Evolutionary conservation across 1,284 basidiomycete species (phyloP).

Genomic region (Puccinia polysora): DNA sequence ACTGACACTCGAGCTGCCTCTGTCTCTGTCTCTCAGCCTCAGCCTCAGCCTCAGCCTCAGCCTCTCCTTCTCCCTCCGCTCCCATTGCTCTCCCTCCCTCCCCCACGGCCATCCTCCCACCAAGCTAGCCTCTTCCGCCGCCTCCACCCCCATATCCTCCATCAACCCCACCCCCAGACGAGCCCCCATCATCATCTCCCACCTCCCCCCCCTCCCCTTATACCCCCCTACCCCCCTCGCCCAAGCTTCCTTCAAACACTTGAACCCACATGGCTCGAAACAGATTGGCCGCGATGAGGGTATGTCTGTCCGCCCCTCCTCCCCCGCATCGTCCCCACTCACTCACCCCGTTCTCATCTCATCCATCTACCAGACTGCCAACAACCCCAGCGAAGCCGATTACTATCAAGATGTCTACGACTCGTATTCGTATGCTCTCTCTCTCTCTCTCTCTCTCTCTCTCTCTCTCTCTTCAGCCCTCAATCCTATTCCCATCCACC

Average conservation of each 20-base stretch:
- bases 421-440: constrained; percentile 23
- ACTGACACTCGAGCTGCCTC: too few relatives aligned
- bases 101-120: too few relatives aligned
- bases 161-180: too few relatives aligned
- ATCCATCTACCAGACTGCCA: background rate
- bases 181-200: background rate
- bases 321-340: background rate
- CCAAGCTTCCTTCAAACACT: background rate
- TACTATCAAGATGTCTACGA: constrained; percentile 12
- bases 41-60: too few relatives aligned
- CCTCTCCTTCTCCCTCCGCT: too few relatives aligned
- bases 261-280: constrained; percentile 23
- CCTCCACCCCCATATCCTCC: too few relatives aligned
- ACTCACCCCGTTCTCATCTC: background rate
- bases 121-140: too few relatives aligned
- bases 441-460: background rate
- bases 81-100: too few relatives aligned
- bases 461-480: background rate
- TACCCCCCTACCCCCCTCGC: background rate
- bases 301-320: background rate
- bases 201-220: background rate
- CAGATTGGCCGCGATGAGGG: constrained; percentile 28
- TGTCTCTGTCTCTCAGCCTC: too few relatives aligned
- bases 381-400: background rate
- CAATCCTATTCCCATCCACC: background rate